Conservation (phyloP, 176 grass and related monocot species). For the Lolium perenne region DNA sequence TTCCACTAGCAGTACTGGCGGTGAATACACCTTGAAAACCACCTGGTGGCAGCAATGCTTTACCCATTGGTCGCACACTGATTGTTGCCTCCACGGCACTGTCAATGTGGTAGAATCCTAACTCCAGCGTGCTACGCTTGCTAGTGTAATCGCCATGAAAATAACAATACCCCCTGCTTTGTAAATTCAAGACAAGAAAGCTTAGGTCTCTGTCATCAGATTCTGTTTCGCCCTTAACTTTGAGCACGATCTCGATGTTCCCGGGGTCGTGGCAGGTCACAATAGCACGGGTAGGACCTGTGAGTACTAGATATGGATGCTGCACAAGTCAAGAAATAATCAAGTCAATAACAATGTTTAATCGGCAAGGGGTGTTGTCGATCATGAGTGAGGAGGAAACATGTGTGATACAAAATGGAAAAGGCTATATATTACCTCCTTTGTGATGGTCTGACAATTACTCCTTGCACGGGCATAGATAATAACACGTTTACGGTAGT, state of each 20-base stretch:
- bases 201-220: neutral
- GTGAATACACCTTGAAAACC: neutral
- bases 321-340: neutral
- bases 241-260: neutral
- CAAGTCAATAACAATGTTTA: neutral
- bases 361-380: neutral
- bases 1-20: neutral
- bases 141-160: neutral
- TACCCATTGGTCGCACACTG: neutral
- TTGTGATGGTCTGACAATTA: neutral
- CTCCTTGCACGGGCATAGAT: neutral
- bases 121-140: neutral
- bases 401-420: too few species aligned
- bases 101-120: neutral
- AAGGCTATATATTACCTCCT: neutral
- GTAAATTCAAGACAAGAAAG: neutral
- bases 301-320: neutral
- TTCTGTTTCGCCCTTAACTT: neutral
- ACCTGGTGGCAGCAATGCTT: neutral
- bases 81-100: neutral
- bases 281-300: neutral
- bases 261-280: neutral
- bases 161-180: neutral
- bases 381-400: neutral
- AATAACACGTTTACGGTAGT: neutral